These are phyloP conservation scores for Komagataella phaffii DNA, from an alignment of 805 yeast genomes.

Conservation along the genomic window DNA sequence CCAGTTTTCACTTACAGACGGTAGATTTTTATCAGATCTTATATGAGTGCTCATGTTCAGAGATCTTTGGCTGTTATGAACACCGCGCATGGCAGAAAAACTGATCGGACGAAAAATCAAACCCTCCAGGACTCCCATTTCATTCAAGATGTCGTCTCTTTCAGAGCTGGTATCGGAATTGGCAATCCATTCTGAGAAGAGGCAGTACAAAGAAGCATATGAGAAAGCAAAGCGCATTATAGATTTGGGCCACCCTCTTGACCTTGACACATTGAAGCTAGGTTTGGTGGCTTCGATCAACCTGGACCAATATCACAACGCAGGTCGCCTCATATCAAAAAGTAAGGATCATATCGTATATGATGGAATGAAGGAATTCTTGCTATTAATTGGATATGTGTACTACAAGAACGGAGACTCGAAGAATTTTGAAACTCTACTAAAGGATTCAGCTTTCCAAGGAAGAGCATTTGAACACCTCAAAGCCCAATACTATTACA, in stretches of 20 bases:
- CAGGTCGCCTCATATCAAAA: constrained; percentile 23
- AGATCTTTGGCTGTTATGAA: not conserved
- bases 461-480: constrained; percentile 30
- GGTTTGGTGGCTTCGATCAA: constrained; percentile 49
- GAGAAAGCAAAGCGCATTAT: constrained; percentile 16
- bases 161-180: constrained; percentile 20
- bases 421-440: constrained; percentile 15
- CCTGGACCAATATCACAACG: constrained; percentile 39
- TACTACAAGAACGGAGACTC: constrained; percentile 35
- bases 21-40: not conserved
- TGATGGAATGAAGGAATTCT: constrained; percentile 19
- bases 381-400: constrained; percentile 39
- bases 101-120: not conserved
- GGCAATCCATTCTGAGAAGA: constrained; percentile 20
- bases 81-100: constrained; percentile 5
- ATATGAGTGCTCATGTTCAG: not conserved
- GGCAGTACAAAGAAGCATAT: constrained; percentile 20
- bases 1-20: not conserved
- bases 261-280: constrained; percentile 17
- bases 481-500: constrained; percentile 38
- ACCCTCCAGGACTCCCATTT: not conserved
- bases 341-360: constrained; percentile 14
- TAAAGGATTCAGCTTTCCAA: constrained; percentile 9
- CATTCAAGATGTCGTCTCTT: constrained; percentile 11
- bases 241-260: constrained; percentile 11